A percentile compares a stretch with the other conserved stretches of the same genome.
phyloP scores from a whole-genome alignment of 2,329 filamentous ascomycete genomes.

The Colletotrichum coccodes region DNA sequence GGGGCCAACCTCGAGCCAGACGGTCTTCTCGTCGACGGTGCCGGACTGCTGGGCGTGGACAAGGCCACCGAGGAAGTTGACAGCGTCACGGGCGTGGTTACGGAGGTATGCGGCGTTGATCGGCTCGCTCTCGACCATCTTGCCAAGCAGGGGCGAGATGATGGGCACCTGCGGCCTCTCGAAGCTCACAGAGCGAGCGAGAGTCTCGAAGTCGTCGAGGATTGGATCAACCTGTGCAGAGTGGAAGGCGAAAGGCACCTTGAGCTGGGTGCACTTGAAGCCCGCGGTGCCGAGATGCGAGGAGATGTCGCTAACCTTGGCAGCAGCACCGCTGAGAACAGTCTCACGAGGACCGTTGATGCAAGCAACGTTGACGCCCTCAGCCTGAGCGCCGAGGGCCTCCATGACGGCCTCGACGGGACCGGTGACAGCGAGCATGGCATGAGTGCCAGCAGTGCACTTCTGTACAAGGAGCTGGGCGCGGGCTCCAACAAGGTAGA shows the following conservation, averaged over 20 bases:
- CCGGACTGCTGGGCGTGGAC: constrained; percentile 61
- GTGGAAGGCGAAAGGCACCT: constrained; percentile 65
- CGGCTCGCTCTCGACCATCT: constrained; percentile 58
- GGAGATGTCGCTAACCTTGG: constrained; percentile 56
- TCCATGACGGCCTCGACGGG: constrained; percentile 62
- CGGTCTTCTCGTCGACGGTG: constrained; percentile 69
- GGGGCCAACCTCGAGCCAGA: constrained; percentile 77
- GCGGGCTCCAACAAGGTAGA: constrained; percentile 76
- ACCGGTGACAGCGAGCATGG: constrained; percentile 62
- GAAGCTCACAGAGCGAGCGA: constrained; percentile 51
- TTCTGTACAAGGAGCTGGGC: constrained; percentile 72
- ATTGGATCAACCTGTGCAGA: constrained; percentile 65
- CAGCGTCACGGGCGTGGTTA: constrained; percentile 70
- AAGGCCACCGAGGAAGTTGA: constrained; percentile 72
- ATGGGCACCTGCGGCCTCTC: constrained; percentile 64
- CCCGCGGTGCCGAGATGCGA: constrained; percentile 41
- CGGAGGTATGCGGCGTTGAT: constrained; percentile 69
- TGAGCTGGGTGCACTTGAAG: constrained; percentile 56
- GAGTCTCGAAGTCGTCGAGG: constrained; percentile 65
- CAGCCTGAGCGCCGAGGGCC: constrained; percentile 54
- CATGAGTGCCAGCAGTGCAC: constrained; percentile 74
- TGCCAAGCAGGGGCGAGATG: constrained; percentile 72
- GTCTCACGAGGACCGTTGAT: constrained; percentile 81
- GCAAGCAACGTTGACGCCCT: constrained; percentile 69
- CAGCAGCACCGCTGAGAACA: constrained; percentile 67